Evolutionary conservation across 371 early-diverging fungal genomes (phyloP).

Genomic region (Apophysomyces elegans): DNA sequence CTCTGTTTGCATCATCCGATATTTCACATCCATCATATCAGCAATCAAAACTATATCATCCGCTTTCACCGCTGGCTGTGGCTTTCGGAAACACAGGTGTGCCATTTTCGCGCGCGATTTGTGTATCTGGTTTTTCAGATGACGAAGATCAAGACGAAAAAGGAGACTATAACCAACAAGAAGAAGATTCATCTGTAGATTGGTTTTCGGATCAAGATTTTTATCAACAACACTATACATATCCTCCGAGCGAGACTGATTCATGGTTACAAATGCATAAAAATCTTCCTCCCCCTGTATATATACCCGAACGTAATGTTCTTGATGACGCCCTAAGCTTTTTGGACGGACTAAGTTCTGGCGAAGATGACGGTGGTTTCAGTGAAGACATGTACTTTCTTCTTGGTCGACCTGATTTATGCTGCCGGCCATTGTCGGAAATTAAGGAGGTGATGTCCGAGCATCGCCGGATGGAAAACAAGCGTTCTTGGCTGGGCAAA

Average conservation of each 20-base stretch:
- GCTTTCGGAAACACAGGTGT: background rate
- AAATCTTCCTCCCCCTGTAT: conserved; percentile 1
- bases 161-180: background rate
- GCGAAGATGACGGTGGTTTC: conserved; percentile 28
- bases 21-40: conserved; percentile 63
- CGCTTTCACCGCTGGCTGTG: background rate
- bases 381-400: conserved; percentile 30
- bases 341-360: conserved; percentile 21
- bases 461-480: conserved; percentile 20
- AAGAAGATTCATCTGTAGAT: background rate
- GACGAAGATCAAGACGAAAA: background rate
- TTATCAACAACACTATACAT: background rate
- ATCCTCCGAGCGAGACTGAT: background rate
- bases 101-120: background rate
- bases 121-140: background rate
- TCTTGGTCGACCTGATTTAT: conserved; percentile 28
- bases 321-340: conserved; percentile 29
- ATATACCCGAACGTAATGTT: conserved; percentile 3
- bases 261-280: background rate
- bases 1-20: conserved; percentile 78
- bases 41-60: background rate
- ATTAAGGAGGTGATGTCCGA: conserved; percentile 29
- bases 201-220: conserved; percentile 1
- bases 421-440: conserved; percentile 30
- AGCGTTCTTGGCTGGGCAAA: background rate